Base-by-base conservation (phyloP, 495 filamentous ascomycete species). In the Podospora sp. region DNA sequence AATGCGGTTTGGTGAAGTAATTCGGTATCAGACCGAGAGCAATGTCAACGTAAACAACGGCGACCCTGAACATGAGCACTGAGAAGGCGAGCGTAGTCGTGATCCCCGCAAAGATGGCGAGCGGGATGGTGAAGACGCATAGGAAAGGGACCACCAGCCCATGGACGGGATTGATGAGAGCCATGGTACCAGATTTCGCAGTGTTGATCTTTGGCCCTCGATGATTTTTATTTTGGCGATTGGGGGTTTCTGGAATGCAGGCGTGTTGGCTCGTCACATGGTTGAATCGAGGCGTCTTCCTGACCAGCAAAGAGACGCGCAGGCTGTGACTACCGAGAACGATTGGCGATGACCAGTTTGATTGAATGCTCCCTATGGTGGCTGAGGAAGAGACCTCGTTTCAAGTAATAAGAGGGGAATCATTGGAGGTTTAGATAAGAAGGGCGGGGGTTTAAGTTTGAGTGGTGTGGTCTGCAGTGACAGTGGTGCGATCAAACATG, bases 1-100 rank as follows among this genome's bases (percentile, higher is more conserved):
- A 63, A 29, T 62, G 63, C 29, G 69, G 60, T 49, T 82, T 77
- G 35, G 84, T 77, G 53, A 92, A 80, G 71, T 86, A 88, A 66
- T 85, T 83, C 26, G 84, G 80, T 9, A 91, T 66, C 16, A 91
- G 70, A 0, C 82, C 88, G 49, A 87, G 75, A 46, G 80, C 85
- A 33, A 94, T 81, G 70, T 92, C 90, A 67, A 90, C 72, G 72
- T 92, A 93, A 60, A 93, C 84, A 55, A 92, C 71, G 40, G 84
- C 79, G 7, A 90, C 83, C 26, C 90, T 86, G 62, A 92, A 68
- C 68, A 87, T 81, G 21, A 96, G 83, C 6, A 89, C 81, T 11
- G 85, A 78, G 60, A 91, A 81, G 40, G 91, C 89, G 53, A 93
- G 66, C 20, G 81, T 81, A 40, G 89, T 87, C 36, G 92, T 94